Base-by-base conservation (phyloP, 169 alveolate species). In the Plasmodium coatneyi region DNA sequence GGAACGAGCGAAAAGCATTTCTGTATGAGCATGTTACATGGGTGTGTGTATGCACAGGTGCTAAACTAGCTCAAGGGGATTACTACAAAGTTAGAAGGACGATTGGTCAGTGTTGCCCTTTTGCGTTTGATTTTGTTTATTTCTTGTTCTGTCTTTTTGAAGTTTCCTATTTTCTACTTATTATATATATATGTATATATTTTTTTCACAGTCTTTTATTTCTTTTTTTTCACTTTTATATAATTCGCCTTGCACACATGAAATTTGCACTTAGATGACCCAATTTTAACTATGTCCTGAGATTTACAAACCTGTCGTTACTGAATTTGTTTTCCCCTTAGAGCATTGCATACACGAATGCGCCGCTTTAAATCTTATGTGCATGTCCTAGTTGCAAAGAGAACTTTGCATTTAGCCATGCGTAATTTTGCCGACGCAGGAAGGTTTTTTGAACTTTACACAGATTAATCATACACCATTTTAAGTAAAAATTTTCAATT, bases 1-100 rank as follows among this genome's bases (percentile, higher is more conserved):
- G 93, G 93, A 46, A 46, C 71, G 39, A 84, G 36, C 56, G 83
- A 49, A 84, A 84, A 84, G 70, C 28, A 74, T 74, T 84, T 84
- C 93, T 56, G 93, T 43, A 72, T 49, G 93, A 49, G 84, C 93
- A 84, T 84, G 70, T 84, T 84, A 84, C 84, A 84, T 70, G 41
- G 60, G 70, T 41, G 56, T 10, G 80, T 41, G 36, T 10, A 71
- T 66, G 39, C 14, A 3, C 36, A 66, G 76, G 36, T 66, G 30
- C 41, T 66, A 66, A 66, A 66, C 1, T 66, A 25, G 30, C 41
- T 25, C 36, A 66, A 28, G 5, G 16, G 30, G 32, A 9, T 25
- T 66, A 66, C 30, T 22, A 25, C 30, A 66, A 66, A 2, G 76
- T 66, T 66, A 12, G n/a, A 66, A 3, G 76, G 14, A 10, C 76